Base-by-base conservation (phyloP, 805 yeast species). In the Lipomyces yamadae region DNA sequence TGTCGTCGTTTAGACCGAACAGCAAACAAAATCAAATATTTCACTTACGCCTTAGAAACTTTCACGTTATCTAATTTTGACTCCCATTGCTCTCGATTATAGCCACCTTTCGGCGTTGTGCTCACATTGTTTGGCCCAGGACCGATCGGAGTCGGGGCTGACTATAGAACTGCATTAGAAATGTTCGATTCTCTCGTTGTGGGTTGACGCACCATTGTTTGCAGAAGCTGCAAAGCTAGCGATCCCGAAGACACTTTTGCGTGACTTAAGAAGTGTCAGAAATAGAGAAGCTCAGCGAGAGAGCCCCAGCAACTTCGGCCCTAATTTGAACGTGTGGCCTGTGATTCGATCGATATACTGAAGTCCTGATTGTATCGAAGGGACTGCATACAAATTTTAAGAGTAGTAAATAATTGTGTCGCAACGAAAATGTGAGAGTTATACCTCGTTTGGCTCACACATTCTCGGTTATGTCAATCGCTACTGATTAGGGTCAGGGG, bases 1-100 rank as follows among this genome's bases (percentile, higher is more conserved):
- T 37, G 42, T 13, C 24, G 18, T n/a, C 18, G 1, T 15, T 15
- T 15, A 15, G 48, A 5, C 7, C 24, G 48, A 7, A 42, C 18
- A n/a, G 8, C 29, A 42, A 24, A 6, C n/a, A 42, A 42, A 42
- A 42, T 6, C 24, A 24, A 24, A 24, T 24, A 42, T 6, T n/a
- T n/a, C 15, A 59, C 68, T 63, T 53, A 67, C 70, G 68, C 48
- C 58, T 73, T 72, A 13, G 76, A 63, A 18, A 75, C 69, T 18
- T 58, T 55, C 6, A 74, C 70, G 35, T 65, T 73, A 18, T 70
- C 65, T 48, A 74, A 65, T 57, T 72, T 70, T 37, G 67, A 67
- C n/a, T 72, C 72, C 78, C 78, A 75, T 53, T 74, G 73, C 56
- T 73, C 74, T 42, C 65, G 70, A 11, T 70, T 65, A 52, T 73